Percentiles rank a stretch among this genome's conserved stretches.
These are phyloP conservation scores for Selenicereus undatus DNA, from an alignment of 148 eudicot genomes.

Conservation along the genomic window DNA sequence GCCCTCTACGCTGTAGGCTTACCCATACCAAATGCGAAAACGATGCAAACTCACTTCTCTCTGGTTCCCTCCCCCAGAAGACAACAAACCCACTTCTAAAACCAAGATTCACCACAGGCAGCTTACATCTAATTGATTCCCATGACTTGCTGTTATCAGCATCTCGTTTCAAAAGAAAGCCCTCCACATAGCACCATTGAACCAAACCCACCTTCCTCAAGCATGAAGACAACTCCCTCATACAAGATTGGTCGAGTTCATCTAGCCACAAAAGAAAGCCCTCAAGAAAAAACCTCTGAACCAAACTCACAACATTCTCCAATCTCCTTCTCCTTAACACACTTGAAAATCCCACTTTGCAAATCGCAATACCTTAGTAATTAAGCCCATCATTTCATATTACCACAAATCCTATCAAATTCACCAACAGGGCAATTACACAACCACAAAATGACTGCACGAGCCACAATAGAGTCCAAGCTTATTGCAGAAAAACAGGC, in stretches of 20 bases:
- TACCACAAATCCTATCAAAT: background rate
- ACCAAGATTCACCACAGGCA: background rate
- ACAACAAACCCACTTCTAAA: background rate
- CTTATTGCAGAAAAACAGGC: background rate
- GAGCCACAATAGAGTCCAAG: background rate
- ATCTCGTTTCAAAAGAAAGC: background rate
- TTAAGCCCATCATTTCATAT: background rate
- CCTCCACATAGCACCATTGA: background rate
- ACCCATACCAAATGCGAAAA: background rate
- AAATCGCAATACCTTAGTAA: background rate
- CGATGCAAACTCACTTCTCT: background rate
- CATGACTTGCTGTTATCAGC: background rate
- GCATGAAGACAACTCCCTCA: background rate
- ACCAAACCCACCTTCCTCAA: background rate
- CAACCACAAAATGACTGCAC: background rate
- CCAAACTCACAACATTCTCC: background rate
- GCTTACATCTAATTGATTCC: background rate
- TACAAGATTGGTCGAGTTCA: background rate
- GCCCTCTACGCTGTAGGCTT: background rate
- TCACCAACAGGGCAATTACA: background rate
- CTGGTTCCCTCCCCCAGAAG: background rate
- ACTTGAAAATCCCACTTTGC: background rate
- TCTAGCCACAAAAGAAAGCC: background rate
- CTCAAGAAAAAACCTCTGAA: background rate
- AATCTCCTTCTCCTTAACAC: background rate